Percentiles rank a stretch among this genome's conserved stretches.
Conservation (phyloP, 805 yeast genomes). For the Pichia nanzhaoensis region DNA sequence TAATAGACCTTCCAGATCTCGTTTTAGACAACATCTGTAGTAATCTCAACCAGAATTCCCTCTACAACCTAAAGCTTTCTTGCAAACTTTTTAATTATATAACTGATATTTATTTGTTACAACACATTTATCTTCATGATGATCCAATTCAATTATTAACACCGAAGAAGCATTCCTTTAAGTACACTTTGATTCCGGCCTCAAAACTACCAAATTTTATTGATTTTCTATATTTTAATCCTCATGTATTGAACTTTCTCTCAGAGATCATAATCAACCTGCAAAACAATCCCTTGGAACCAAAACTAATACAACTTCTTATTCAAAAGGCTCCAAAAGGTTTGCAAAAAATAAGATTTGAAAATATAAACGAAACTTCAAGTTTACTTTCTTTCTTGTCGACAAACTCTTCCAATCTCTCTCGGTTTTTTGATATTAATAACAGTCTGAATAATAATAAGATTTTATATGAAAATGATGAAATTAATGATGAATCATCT, state of each 20-base stretch:
- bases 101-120: not conserved
- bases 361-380: too few species aligned
- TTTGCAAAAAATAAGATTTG: not conserved
- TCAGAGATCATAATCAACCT: not conserved
- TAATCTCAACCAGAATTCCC: not conserved
- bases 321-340: not conserved
- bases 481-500: not conserved
- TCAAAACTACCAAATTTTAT: not conserved
- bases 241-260: not conserved
- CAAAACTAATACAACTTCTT: too few species aligned
- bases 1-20: slow-evolving; percentile 6
- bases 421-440: too few species aligned
- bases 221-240: not conserved
- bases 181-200: slow-evolving; percentile 4
- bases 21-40: slow-evolving; percentile 4
- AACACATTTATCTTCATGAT: slow-evolving; percentile 6
- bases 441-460: too few species aligned
- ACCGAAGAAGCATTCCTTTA: not conserved
- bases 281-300: not conserved
- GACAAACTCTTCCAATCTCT: too few species aligned
- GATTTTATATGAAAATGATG: slow-evolving; percentile 9
- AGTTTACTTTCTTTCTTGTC: too few species aligned
- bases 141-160: not conserved
- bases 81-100: not conserved
- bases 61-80: not conserved